Conservation (phyloP, 2,329 filamentous ascomycete genomes). For the Colletotrichum theobromicola region DNA sequence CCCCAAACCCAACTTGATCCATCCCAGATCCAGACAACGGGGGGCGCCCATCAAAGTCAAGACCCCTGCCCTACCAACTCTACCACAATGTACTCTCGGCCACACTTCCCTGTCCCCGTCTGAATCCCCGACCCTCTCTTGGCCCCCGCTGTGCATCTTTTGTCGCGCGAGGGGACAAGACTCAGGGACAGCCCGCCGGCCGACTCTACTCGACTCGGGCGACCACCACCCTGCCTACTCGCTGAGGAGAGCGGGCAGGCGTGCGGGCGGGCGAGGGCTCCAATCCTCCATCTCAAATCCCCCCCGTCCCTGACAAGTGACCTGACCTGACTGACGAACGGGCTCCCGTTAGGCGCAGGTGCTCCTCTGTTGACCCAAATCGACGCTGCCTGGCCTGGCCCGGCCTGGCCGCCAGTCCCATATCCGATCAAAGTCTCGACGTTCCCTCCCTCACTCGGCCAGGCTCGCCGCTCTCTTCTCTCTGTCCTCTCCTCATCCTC, state of each 20-base stretch:
- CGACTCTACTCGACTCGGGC: conserved; percentile 7
- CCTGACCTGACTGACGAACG: background rate
- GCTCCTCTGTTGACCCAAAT: background rate
- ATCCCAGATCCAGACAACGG: conserved; percentile 3
- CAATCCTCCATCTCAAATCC: background rate
- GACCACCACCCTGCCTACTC: background rate
- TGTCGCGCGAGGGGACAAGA: background rate
- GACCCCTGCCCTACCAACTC: background rate
- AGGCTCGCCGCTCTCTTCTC: conserved; percentile 13
- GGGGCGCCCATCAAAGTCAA: conserved; percentile 1
- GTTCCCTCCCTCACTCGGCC: conserved; percentile 16
- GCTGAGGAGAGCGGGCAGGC: background rate
- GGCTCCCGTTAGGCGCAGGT: background rate
- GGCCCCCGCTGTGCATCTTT: conserved; percentile 3
- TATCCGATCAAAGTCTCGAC: conserved; percentile 20
- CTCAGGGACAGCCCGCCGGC: background rate
- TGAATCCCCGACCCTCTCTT: conserved; percentile 14
- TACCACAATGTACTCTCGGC: background rate
- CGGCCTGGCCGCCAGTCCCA: conserved; percentile 15
- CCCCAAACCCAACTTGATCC: background rate
- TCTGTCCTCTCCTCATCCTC: conserved; percentile 10
- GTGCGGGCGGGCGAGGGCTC: background rate
- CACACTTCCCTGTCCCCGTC: background rate
- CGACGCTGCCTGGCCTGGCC: background rate
- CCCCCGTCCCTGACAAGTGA: background rate